Conservation (phyloP, 331 rosid genomes). For the Dryas integrifolia region DNA sequence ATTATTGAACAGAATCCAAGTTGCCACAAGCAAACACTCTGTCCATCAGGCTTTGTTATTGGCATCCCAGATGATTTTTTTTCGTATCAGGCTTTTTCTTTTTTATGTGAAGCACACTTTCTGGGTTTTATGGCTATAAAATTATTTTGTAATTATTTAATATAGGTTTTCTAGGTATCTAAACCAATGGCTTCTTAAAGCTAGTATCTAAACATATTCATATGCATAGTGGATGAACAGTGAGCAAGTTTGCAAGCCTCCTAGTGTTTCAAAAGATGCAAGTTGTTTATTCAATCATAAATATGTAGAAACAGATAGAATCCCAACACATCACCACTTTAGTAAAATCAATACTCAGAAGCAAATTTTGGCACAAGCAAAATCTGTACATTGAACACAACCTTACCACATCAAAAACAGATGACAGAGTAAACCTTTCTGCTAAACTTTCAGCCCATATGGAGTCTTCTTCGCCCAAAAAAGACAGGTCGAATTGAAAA, state of each 20-base stretch:
- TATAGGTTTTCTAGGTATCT: background rate
- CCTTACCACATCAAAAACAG: constrained; percentile 62
- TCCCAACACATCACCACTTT: constrained; percentile 21
- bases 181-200: background rate
- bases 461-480: constrained; percentile 59
- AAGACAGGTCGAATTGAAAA: constrained; percentile 56
- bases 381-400: constrained; percentile 39
- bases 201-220: background rate
- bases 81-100: no score
- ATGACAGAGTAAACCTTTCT: constrained; percentile 51
- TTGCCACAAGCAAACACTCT: no score
- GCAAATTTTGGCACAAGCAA: constrained; percentile 30
- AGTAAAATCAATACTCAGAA: constrained; percentile 22
- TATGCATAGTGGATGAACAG: background rate
- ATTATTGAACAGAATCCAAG: no score
- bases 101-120: background rate
- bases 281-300: background rate
- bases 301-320: constrained; percentile 10
- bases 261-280: background rate
- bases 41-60: no score
- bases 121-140: background rate
- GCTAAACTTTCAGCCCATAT: constrained; percentile 50
- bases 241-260: background rate
- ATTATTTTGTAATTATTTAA: no score
- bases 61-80: no score